Evolutionary conservation across 179 eudicot species (phyloP), one percentile per base, ranked within the genome.

Genomic region (Monotropa hypopitys): DNA sequence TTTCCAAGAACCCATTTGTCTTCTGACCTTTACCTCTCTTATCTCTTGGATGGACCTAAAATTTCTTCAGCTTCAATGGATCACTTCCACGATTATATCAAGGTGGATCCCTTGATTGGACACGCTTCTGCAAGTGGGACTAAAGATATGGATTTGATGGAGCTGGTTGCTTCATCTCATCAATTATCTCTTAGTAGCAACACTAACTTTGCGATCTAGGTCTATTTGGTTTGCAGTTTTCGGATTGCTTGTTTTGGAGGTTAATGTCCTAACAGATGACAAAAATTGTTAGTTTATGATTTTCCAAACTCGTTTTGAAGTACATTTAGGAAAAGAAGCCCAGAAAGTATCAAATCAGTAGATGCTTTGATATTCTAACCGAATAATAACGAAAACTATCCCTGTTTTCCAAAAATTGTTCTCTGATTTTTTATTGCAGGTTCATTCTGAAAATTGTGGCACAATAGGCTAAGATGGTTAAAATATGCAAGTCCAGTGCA

Each of bases 91-190:
- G 46, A 70, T 49, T 47, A 40, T 74, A 47, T 51, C 59, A 75
- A 26, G 20, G 26, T 43, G 69, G 78, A 33, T 15, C 40, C 75
- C 43, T 4, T 20, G 3, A 42, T 15, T 35, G 26, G 50, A 18
- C 53, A 32, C 32, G 59, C 18, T 51, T 76, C 59, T 28, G n/a
- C 73, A 16, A 74, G 77, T 26, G 78, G 67, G 53, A 71, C 7
- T 30, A 87, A 73, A 78, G 94, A 90, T 32, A 84, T 87, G 90
- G 94, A 90, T 78, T 81, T 90, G 71, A 63, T 83, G 42, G 94
- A 90, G 87, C 83, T 90, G 89, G 74, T 88, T 74, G 73, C 68
- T 9, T 61, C 84, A 30, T 83, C 79, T 77, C 79, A 78, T 77
- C 79, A 78, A 54, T 76, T 62, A 28, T 72, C 82, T 57, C 77